phyloP scores from a whole-genome alignment of 208 protist genomes.

The Crithidia brevicula region DNA sequence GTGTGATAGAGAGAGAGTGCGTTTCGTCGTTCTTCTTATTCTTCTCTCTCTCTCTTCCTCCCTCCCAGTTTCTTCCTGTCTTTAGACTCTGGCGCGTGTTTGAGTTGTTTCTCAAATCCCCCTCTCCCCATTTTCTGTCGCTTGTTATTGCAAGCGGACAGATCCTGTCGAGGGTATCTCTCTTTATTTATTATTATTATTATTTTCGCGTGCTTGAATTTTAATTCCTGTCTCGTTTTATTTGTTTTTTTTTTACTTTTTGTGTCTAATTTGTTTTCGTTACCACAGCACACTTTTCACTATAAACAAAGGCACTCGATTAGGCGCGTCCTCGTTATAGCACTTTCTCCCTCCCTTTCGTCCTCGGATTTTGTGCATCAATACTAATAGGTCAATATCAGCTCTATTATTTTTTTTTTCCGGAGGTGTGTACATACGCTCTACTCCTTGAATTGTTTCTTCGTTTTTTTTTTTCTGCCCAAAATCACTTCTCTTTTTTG shows the following conservation, averaged over 20 bases:
- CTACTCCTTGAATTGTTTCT: too few relatives aligned
- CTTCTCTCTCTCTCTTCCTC: not conserved
- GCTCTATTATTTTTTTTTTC: too few relatives aligned
- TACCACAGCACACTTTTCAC: too few relatives aligned
- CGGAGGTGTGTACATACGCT: too few relatives aligned
- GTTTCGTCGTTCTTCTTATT: not conserved
- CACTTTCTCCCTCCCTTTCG: too few relatives aligned
- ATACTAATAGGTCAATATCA: too few relatives aligned
- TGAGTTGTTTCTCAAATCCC: not conserved
- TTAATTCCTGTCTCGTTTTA: not conserved
- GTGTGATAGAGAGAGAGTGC: too few relatives aligned
- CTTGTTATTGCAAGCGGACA: not conserved
- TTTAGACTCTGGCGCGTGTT: not conserved
- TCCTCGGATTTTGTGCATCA: too few relatives aligned
- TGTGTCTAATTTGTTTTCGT: not conserved
- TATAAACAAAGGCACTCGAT: too few relatives aligned
- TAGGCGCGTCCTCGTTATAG: too few relatives aligned
- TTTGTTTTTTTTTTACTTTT: not conserved
- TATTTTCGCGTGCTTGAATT: not conserved
- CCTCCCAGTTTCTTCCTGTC: not conserved
- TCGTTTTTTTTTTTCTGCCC: too few relatives aligned
- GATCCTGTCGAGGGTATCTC: not conserved
- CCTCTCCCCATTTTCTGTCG: not conserved
- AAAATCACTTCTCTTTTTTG: too few relatives aligned
- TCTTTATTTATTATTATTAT: conserved; percentile 5